phyloP scores from a whole-genome alignment of 352 stramenopile genomes.

The Plasmopara halstedii region DNA sequence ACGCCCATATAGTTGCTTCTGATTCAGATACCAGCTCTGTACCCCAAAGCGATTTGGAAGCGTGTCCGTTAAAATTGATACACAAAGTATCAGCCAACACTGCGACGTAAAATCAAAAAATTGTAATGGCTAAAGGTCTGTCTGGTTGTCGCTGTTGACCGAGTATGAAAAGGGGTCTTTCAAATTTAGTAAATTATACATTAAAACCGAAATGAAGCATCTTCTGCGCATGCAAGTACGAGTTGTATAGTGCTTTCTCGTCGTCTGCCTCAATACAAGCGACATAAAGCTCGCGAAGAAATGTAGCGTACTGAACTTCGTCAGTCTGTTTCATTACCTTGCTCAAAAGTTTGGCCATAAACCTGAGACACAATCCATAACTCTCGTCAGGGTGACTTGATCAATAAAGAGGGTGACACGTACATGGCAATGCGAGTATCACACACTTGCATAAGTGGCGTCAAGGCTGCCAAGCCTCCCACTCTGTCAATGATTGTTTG shows the following conservation, averaged over 20 bases:
- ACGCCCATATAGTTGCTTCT: no score
- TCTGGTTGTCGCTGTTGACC: no score
- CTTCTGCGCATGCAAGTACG: constrained; percentile 26
- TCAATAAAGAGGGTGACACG: neutral
- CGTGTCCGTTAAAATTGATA: no score
- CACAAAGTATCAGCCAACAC: no score
- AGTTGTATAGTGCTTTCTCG: constrained; percentile 29
- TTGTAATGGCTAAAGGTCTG: no score
- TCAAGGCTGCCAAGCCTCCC: constrained; percentile 13
- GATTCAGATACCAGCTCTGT: no score
- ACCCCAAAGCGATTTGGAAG: no score
- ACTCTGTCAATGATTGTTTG: constrained; percentile 1
- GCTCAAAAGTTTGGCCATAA: constrained; percentile 30
- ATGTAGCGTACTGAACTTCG: constrained; percentile 20
- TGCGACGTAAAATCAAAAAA: no score
- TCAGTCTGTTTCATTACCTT: constrained; percentile 23
- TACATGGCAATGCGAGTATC: constrained; percentile 48
- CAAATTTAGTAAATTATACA: no score
- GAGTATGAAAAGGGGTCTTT: no score
- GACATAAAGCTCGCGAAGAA: constrained; percentile 35
- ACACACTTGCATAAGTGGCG: constrained; percentile 25
- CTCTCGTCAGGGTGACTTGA: constrained; percentile 1
- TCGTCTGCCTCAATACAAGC: constrained; percentile 33
- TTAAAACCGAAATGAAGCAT: constrained; percentile 22
- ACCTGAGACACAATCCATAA: constrained; percentile 14